A percentile compares a stretch with the other conserved stretches of the same genome.
These are phyloP conservation scores for Citrullus amarus DNA, from an alignment of 306 rosid genomes.

Conservation along the genomic window DNA sequence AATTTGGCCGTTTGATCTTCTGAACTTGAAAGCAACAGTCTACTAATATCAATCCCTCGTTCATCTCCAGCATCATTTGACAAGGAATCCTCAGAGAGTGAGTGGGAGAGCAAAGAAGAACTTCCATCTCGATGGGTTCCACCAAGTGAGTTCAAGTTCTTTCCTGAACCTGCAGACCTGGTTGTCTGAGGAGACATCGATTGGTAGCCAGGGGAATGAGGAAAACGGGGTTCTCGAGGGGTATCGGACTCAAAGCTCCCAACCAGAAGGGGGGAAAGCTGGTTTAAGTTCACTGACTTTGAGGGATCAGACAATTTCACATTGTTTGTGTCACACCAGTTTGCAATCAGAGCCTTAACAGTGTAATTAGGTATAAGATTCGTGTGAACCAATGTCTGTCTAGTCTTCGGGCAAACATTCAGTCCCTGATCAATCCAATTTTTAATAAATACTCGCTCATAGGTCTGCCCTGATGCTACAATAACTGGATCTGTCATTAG, in stretches of 20 bases:
- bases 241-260: conserved; percentile 5
- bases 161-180: conserved; percentile 6
- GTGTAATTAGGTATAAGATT: conserved; percentile 91
- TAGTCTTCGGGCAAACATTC: conserved; percentile 93
- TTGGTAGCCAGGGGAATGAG: conserved; percentile 4
- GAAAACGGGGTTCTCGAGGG: conserved; percentile 9
- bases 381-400: conserved; percentile 78
- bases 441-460: conserved; percentile 80
- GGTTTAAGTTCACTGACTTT: conserved; percentile 34
- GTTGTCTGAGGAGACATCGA: conserved; percentile 9
- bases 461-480: conserved; percentile 98
- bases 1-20: background rate
- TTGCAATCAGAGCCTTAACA: conserved; percentile 93
- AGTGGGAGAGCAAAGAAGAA: conserved; percentile 4
- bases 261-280: conserved; percentile 29
- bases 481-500: conserved; percentile 98
- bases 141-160: background rate
- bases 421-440: conserved; percentile 90
- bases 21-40: background rate
- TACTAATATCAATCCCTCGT: background rate
- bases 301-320: conserved; percentile 66
- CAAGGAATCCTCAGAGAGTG: conserved; percentile 7
- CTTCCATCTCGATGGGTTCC: conserved; percentile 7
- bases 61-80: conserved; percentile 9
- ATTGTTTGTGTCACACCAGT: conserved; percentile 91